A percentile compares a stretch with the other conserved stretches of the same genome.
Evolutionary conservation across 371 early-diverging fungal genomes (phyloP).

Genomic region (Parasitella parasitica): DNA sequence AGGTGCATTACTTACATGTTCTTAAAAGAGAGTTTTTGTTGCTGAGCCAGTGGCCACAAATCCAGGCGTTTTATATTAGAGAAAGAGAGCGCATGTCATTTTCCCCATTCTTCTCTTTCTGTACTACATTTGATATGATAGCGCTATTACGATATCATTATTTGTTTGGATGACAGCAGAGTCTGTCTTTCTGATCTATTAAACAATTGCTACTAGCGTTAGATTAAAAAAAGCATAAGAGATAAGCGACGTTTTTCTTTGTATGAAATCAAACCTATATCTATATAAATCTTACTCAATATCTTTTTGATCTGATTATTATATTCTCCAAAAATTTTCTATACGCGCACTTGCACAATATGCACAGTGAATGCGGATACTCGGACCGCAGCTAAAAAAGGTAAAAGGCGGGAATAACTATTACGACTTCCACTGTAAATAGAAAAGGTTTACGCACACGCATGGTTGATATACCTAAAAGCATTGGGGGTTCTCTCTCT

Average conservation of each 20-base stretch:
- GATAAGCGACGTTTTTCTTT: too few species aligned
- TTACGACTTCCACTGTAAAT: background rate
- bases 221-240: too few species aligned
- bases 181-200: background rate
- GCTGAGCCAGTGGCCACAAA: slow-evolving; percentile 59
- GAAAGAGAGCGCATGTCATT: too few species aligned
- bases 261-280: too few species aligned
- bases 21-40: slow-evolving; percentile 77
- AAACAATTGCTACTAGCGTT: too few species aligned
- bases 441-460: background rate
- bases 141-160: background rate
- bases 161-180: background rate
- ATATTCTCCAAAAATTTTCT: too few species aligned
- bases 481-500: too few species aligned
- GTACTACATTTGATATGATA: background rate
- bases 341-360: too few species aligned
- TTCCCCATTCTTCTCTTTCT: background rate
- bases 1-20: background rate
- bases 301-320: too few species aligned
- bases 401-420: background rate
- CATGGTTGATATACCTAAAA: too few species aligned
- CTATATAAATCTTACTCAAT: too few species aligned
- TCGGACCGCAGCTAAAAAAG: slow-evolving; percentile 12
- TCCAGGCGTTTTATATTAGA: background rate
- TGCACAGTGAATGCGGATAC: background rate